Conservation (phyloP, 2,329 filamentous ascomycete genomes). For the Diaporthe sp. region DNA sequence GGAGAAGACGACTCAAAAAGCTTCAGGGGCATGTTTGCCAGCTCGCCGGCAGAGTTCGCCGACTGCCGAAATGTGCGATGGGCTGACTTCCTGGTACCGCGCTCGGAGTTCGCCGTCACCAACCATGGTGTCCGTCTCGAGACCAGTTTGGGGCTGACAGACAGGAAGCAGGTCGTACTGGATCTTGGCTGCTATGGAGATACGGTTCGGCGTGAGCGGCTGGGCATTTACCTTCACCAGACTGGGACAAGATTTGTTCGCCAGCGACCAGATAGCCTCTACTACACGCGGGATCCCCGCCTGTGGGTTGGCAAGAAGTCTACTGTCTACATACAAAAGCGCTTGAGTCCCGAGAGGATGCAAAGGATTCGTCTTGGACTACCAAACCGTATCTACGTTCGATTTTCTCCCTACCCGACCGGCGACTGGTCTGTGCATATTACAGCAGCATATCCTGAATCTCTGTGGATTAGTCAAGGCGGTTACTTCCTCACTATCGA, state of each 20-base stretch:
- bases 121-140: not conserved
- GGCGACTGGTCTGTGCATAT: not conserved
- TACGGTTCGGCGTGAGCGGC: not conserved
- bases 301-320: not conserved
- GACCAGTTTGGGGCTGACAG: not conserved
- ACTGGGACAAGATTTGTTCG: not conserved
- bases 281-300: not conserved
- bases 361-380: not conserved
- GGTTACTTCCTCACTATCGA: not conserved
- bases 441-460: not conserved
- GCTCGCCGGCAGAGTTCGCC: constrained; percentile 33
- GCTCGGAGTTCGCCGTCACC: not conserved
- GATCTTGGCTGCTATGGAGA: not conserved
- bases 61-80: constrained; percentile 22
- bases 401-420: not conserved
- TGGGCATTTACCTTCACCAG: not conserved
- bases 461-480: not conserved
- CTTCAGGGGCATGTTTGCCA: constrained; percentile 36
- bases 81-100: not conserved
- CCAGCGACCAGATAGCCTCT: not conserved
- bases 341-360: not conserved
- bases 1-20: constrained; percentile 16
- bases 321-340: not conserved
- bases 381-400: not conserved
- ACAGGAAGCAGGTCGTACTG: not conserved